These are phyloP conservation scores for Teratosphaeria zuluensis DNA, from an alignment of 2,329 filamentous ascomycete species.

Conservation along the genomic window DNA sequence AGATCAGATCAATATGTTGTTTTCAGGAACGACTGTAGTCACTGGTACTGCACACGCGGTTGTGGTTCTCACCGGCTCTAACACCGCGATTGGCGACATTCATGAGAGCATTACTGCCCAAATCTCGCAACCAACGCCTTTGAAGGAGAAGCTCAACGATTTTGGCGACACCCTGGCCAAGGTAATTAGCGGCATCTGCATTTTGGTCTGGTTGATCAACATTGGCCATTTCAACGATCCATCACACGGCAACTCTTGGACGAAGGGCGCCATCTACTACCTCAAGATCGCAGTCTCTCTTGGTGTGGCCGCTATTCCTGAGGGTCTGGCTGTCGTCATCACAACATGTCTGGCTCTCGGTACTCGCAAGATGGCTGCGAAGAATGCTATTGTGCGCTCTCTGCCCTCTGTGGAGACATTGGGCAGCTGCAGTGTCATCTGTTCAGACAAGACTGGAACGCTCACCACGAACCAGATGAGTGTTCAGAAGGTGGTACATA, in stretches of 20 bases:
- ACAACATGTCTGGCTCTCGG: conserved; percentile 96
- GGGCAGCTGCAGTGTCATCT: conserved; percentile 98
- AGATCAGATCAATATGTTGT: conserved; percentile 95
- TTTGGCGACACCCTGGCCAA: conserved; percentile 95
- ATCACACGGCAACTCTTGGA: conserved; percentile 73
- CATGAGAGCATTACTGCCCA: conserved; percentile 97
- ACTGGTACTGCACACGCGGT: conserved; percentile 86
- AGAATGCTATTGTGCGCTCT: conserved; percentile 94
- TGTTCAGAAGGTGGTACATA: conserved; percentile 81
- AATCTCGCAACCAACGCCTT: conserved; percentile 90
- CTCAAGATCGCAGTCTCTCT: conserved; percentile 98
- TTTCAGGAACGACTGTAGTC: conserved; percentile 95
- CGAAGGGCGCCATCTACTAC: conserved; percentile 98
- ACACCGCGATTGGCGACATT: conserved; percentile 94
- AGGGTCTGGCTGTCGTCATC: conserved; percentile 94
- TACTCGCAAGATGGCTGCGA: conserved; percentile 96
- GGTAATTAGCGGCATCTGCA: conserved; percentile 94
- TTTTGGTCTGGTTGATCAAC: conserved; percentile 97
- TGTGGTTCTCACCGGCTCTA: conserved; percentile 79
- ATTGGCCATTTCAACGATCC: conserved; percentile 94
- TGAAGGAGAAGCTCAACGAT: conserved; percentile 98
- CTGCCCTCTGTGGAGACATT: conserved; percentile 94
- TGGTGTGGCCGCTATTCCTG: conserved; percentile 93
- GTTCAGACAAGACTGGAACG: conserved; percentile 98
- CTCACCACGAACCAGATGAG: conserved; percentile 99